Evolutionary conservation across 306 rosid species (phyloP).

Genomic region (Rosa lucieae): DNA sequence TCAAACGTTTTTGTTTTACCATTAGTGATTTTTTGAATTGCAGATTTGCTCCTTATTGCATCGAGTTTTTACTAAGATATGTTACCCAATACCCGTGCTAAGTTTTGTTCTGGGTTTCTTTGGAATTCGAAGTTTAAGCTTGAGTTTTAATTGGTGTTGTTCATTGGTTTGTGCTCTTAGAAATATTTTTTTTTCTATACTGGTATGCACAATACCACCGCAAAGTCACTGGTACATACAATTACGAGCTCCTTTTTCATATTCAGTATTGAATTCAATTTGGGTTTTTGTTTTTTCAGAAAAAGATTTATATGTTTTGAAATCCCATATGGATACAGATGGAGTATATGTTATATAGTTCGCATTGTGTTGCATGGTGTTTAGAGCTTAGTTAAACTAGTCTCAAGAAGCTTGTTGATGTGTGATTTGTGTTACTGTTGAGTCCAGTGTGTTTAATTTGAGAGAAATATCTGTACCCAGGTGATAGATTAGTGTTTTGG

Average conservation of each 20-base stretch:
- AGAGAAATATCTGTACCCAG: slow-evolving; percentile 22
- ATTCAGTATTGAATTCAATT: background rate
- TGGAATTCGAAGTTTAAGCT: no score
- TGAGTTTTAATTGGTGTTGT: no score
- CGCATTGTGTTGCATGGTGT: background rate
- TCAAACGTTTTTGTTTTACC: no score
- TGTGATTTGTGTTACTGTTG: slow-evolving; percentile 1
- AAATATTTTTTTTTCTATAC: no score
- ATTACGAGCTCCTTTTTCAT: background rate
- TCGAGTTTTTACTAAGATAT: no score
- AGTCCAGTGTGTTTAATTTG: background rate
- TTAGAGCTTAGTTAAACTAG: background rate
- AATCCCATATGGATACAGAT: background rate
- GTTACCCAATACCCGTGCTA: no score
- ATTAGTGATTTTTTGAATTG: no score
- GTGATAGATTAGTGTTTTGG: slow-evolving; percentile 33
- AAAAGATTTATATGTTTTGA: background rate
- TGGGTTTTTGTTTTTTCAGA: background rate
- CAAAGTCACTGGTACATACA: slow-evolving; percentile 63
- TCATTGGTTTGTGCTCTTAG: no score
- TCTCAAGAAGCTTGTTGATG: background rate
- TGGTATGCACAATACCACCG: slow-evolving; percentile 41
- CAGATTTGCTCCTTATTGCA: no score
- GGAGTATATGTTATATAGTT: background rate
- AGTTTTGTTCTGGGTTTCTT: no score